Evolutionary conservation across 257 asterid genomes (phyloP).

Genomic region (Lavandula angustifolia): DNA sequence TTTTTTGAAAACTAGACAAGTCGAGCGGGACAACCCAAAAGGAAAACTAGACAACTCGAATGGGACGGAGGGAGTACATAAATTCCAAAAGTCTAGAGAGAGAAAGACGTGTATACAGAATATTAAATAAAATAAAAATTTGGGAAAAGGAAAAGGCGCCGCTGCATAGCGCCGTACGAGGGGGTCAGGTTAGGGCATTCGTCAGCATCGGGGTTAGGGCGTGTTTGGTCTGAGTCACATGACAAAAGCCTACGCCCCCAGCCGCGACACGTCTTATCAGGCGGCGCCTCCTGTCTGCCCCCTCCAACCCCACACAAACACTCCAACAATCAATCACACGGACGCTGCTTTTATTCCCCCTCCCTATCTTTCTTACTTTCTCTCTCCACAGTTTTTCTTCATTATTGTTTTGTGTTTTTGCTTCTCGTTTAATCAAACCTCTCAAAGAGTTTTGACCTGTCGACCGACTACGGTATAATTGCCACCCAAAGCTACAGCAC

Average conservation of each 20-base stretch:
- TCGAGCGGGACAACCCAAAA: too few relatives aligned
- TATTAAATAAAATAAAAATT: too few relatives aligned
- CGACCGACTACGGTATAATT: slow-evolving; percentile 30
- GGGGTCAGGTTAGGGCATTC: slow-evolving; percentile 53
- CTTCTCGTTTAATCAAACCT: slow-evolving; percentile 25
- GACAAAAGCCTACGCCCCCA: slow-evolving; percentile 36
- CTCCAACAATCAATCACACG: slow-evolving; percentile 2
- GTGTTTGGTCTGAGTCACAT: slow-evolving; percentile 32
- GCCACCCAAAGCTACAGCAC: neutral
- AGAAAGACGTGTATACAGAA: neutral
- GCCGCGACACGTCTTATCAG: slow-evolving; percentile 63
- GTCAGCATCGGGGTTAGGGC: slow-evolving; percentile 37
- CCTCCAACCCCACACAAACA: slow-evolving; percentile 36
- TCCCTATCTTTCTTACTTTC: neutral
- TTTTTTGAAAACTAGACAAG: too few relatives aligned
- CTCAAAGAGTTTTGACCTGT: slow-evolving; percentile 31
- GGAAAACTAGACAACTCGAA: too few relatives aligned
- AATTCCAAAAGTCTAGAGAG: neutral
- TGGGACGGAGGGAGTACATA: too few relatives aligned
- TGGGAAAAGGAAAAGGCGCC: slow-evolving; percentile 53
- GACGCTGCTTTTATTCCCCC: neutral
- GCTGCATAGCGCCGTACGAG: slow-evolving; percentile 56
- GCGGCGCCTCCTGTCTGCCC: slow-evolving; percentile 61
- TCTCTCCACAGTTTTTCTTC: neutral
- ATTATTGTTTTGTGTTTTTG: neutral